Evolutionary conservation across 176 grass and related monocot genomes (phyloP).

Genomic region (Eleusine coracana): DNA sequence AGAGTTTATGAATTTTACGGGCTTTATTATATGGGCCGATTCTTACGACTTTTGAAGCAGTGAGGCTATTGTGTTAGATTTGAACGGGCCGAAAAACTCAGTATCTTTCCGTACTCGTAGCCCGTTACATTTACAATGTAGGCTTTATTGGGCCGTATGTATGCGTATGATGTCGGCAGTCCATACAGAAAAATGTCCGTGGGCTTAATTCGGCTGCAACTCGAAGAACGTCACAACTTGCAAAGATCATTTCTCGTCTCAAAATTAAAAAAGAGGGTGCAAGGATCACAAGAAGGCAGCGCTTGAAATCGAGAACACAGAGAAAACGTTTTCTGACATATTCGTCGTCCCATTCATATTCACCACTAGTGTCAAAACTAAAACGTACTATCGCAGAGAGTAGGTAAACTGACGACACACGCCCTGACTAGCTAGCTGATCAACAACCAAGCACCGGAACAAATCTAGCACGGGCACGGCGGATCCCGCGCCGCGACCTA

Average conservation of each 20-base stretch:
- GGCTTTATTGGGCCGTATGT: not conserved
- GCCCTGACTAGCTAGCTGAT: not conserved
- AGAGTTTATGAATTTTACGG: not conserved
- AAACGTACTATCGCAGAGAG: not conserved
- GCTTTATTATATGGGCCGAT: not conserved
- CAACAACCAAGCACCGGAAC: not conserved
- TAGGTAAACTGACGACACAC: not conserved
- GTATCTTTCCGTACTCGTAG: not conserved
- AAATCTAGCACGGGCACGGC: constrained; percentile 1
- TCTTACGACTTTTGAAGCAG: not conserved
- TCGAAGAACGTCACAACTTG: not conserved
- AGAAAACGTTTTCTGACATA: not conserved
- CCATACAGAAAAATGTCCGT: not conserved
- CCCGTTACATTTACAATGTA: not conserved
- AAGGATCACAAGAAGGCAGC: not conserved
- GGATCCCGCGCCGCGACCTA: constrained; percentile 16
- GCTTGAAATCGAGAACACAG: not conserved
- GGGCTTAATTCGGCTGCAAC: not conserved
- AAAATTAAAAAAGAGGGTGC: not conserved
- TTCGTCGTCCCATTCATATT: not conserved
- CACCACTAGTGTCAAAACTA: not conserved
- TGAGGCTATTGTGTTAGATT: too few relatives aligned
- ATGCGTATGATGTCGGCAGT: not conserved
- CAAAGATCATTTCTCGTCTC: not conserved
- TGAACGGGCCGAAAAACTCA: not conserved